Base-by-base conservation (phyloP, 768 basidiomycete species). In the Cyclocybe cylindracea region DNA sequence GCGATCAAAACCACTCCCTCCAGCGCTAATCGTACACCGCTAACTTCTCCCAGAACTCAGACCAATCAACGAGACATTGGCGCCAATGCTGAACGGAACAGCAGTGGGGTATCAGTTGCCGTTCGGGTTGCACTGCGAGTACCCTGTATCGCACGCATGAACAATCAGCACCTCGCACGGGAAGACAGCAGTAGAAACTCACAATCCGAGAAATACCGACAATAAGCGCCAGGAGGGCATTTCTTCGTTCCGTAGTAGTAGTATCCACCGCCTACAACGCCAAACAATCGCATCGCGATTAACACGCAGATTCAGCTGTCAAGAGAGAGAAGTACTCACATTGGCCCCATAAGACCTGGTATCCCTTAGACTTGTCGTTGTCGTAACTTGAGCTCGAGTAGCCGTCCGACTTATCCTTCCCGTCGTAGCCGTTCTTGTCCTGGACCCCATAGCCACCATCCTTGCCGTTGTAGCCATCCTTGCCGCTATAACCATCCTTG, bases 121-220 rank as follows among this genome's bases (percentile, higher is more conserved):
- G 19, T 56, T 59, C 39, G 44, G 61, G 49, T 63, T 63, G 53
- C 61, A 63, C 47, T 63, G 61, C 43, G 61, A 58, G 53, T 63
- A 63, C 61, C 61, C 61, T 63, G 41, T 13, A 50, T 11, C 29
- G 14, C 36, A 9, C 24, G 13, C 14, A 36, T 24, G 38, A 13
- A 10, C 8, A 35, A 44, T 10, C 24, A n/a, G 10, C 18, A 44
- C 19, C 7, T 16, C 41, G 44, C 11, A 49, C 44, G 13, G 36
- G 31, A 38, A 19, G n/a, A 39, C 32, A 19, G 18, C 24, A 24
- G 24, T 1, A 24, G n/a, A 33, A 2, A 56, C 61, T 40, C 50
- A 61, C 60, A 64, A 46, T 64, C 57, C 11, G 63, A 64, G 52
- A 64, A 64, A 39, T 57, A 57, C 35, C 54, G 60, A 31, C 63